A percentile compares a stretch with the other conserved stretches of the same genome.
These are phyloP conservation scores for Mediolabrus comicus DNA, from an alignment of 108 stramenopile genomes.

Conservation along the genomic window DNA sequence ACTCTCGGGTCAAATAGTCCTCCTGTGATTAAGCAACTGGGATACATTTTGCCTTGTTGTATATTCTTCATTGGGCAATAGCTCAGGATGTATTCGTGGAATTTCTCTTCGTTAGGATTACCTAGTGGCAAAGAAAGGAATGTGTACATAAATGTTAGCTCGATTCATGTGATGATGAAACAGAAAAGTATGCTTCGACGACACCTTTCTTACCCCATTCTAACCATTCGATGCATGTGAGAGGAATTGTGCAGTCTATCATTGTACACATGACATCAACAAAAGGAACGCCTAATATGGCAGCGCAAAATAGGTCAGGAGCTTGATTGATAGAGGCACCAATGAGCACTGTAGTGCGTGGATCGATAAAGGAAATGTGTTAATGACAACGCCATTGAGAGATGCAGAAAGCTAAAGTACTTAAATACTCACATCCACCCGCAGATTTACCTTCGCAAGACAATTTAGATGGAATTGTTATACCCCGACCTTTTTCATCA, in stretches of 20 bases:
- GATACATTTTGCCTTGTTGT: slow-evolving; percentile 63
- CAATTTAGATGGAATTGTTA: slow-evolving; percentile 50
- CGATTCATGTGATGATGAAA: background rate
- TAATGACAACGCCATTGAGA: no score
- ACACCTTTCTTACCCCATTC: slow-evolving; percentile 99
- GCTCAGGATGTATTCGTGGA: slow-evolving; percentile 69
- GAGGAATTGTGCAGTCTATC: slow-evolving; percentile 84
- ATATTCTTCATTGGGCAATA: slow-evolving; percentile 94
- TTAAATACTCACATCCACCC: no score
- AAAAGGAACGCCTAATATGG: slow-evolving; percentile 94
- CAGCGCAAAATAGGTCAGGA: slow-evolving; percentile 87
- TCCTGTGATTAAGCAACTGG: slow-evolving; percentile 86
- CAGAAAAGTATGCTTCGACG: slow-evolving; percentile 55
- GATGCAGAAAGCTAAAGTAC: no score
- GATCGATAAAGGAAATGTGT: no score
- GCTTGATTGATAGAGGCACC: slow-evolving; percentile 73
- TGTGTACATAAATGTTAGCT: background rate
- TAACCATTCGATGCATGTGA: slow-evolving; percentile 81
- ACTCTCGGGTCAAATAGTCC: slow-evolving; percentile 95
- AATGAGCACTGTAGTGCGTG: no score
- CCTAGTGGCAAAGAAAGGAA: background rate
- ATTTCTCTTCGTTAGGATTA: slow-evolving; percentile 59
- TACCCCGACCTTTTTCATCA: slow-evolving; percentile 10
- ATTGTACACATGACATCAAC: slow-evolving; percentile 88
- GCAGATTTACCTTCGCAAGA: slow-evolving; percentile 78